A percentile compares a stretch with the other conserved stretches of the same genome.
Evolutionary conservation across 2,329 filamentous ascomycete species (phyloP).

Genomic region (Calonectria honghensis): DNA sequence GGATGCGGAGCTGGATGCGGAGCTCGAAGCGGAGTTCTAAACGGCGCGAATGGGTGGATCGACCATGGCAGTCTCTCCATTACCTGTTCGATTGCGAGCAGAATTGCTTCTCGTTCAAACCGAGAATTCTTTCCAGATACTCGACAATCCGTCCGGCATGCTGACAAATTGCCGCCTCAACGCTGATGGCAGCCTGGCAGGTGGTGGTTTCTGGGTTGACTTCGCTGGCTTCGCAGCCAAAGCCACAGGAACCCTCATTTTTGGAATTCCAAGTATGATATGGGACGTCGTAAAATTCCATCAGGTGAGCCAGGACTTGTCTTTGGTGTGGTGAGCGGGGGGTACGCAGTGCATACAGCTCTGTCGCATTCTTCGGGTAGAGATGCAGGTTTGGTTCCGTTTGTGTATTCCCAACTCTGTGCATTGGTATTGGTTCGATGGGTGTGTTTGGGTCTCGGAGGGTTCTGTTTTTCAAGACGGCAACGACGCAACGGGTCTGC

Average conservation of each 20-base stretch:
- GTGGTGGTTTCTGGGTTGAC: not conserved
- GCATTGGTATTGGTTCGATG: not conserved
- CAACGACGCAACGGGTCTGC: constrained; percentile 11
- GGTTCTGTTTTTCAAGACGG: not conserved
- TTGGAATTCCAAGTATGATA: not conserved
- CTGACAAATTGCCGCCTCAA: not conserved
- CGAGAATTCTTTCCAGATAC: not conserved
- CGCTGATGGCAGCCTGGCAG: not conserved
- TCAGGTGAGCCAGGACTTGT: not conserved
- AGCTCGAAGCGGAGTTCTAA: not conserved
- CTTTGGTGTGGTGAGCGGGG: not conserved
- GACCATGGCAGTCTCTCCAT: not conserved
- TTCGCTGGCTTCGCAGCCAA: not conserved
- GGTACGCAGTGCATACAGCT: constrained; percentile 2
- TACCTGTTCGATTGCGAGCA: not conserved
- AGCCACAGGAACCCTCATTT: not conserved
- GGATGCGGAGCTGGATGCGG: not conserved
- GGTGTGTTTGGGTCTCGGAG: not conserved
- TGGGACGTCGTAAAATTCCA: constrained; percentile 7
- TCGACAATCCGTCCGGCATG: not conserved
- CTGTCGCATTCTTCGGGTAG: constrained; percentile 1
- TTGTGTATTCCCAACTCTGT: not conserved
- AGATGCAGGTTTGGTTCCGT: not conserved
- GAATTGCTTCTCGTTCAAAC: not conserved
- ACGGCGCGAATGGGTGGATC: not conserved